These are phyloP conservation scores for Pyricularia pennisetigena DNA, from an alignment of 2,329 filamentous ascomycete genomes.

Conservation along the genomic window DNA sequence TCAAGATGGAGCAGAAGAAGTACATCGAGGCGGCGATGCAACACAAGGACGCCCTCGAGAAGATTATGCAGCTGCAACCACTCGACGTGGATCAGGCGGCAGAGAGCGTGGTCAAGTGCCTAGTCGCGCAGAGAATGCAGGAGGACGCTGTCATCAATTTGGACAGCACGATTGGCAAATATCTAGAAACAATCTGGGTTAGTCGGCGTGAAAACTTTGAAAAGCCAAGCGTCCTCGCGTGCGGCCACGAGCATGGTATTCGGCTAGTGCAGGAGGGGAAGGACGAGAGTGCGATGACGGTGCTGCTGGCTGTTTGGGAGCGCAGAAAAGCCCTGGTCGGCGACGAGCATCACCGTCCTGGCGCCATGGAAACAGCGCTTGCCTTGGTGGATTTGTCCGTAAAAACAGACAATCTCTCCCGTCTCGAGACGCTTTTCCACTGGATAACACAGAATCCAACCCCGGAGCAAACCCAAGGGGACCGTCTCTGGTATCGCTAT, in stretches of 20 bases:
- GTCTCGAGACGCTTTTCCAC: constrained; percentile 5
- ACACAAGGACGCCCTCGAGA: constrained; percentile 5
- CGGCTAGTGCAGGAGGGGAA: background rate
- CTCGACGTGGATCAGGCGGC: constrained; percentile 6
- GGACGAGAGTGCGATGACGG: constrained; percentile 3
- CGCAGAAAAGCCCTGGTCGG: constrained; percentile 1
- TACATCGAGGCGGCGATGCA: constrained; percentile 1
- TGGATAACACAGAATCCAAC: constrained; percentile 6
- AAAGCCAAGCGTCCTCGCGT: constrained; percentile 3
- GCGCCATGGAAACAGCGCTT: constrained; percentile 6
- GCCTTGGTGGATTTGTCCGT: constrained; percentile 5
- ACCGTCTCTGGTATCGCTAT: constrained; percentile 6
- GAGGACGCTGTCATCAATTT: constrained; percentile 2
- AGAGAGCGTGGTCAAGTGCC: constrained; percentile 3
- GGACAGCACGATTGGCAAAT: constrained; percentile 3
- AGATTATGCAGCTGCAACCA: constrained; percentile 2
- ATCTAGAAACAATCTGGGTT: constrained; percentile 6
- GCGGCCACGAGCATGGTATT: constrained; percentile 7
- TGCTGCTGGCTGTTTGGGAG: constrained; percentile 6
- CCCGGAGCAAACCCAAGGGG: constrained; percentile 1
- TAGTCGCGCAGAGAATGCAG: constrained; percentile 1
- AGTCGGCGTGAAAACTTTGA: background rate
- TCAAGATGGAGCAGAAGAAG: constrained; percentile 5
- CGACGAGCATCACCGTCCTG: background rate
- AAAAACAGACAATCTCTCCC: constrained; percentile 3